phyloP scores from a whole-genome alignment of 805 yeast genomes.

The Candida pseudoglaebosa region DNA sequence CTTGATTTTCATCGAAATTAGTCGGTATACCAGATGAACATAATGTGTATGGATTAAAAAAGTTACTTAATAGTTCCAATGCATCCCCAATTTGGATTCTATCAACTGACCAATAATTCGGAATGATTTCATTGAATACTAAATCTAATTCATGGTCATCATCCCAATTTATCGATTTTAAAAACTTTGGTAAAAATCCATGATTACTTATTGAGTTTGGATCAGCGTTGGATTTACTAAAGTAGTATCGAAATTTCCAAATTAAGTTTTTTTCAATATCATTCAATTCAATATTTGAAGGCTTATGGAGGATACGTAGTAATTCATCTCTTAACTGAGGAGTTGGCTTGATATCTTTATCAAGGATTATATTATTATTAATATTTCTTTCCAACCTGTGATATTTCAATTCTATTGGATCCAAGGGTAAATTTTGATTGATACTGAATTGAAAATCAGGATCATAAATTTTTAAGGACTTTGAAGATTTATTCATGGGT shows the following conservation, averaged over 20 bases:
- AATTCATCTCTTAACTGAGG: constrained; percentile 76
- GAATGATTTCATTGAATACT: constrained; percentile 64
- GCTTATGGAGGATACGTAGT: constrained; percentile 62
- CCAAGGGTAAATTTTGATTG: constrained; percentile 24
- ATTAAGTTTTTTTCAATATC: constrained; percentile 65
- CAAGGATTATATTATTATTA: constrained; percentile 71
- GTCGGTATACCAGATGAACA: constrained; percentile 6
- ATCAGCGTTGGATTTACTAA: constrained; percentile 40
- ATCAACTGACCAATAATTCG: constrained; percentile 56
- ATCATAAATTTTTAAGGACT: constrained; percentile 38
- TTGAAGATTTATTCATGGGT: constrained; percentile 13
- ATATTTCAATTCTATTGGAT: constrained; percentile 86
- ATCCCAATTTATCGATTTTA: constrained; percentile 85
- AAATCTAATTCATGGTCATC: constrained; percentile 78
- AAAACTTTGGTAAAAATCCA: constrained; percentile 63
- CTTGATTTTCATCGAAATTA: constrained; percentile 10
- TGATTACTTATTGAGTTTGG: constrained; percentile 14
- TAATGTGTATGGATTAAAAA: constrained; percentile 51
- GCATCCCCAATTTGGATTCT: constrained; percentile 82
- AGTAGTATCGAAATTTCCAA: constrained; percentile 87
- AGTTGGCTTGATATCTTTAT: constrained; percentile 84
- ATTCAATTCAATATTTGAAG: constrained; percentile 77
- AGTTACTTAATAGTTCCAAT: constrained; percentile 77
- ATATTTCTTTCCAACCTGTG: constrained; percentile 75
- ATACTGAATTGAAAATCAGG: constrained; percentile 29